Base-by-base conservation (phyloP, 2,329 filamentous ascomycete genomes). In the Aspergillus vadensis region DNA sequence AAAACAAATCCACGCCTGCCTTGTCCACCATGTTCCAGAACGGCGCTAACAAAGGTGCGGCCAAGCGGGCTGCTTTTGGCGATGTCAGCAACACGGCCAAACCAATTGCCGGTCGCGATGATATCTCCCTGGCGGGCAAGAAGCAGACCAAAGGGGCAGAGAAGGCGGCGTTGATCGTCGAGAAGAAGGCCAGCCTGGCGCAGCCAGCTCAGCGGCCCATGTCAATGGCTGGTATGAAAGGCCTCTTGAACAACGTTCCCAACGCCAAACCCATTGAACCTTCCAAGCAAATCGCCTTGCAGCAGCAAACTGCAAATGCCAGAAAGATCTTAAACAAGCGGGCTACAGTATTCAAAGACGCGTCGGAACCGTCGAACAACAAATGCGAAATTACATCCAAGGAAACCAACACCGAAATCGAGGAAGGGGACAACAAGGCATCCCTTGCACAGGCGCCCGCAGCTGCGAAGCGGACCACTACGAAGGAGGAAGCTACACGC, bases 11-110 rank as follows among this genome's bases (percentile, higher is more conserved):
- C 8, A 88, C 83, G 36, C 87, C 76, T 76, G 89, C 77, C 77
- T 84, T 83, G 67, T 91, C 79, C 69, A 80, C 72, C 67, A 70
- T 85, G 61, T 73, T 83, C 62, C 80, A 83, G 63, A 82, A 81
- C 53, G 82, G 80, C 60, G 82, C 81, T 41, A 77, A 88, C 65
- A 91, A 88, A 76, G 83, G 83, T 57, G 82, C 85, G 59, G 82
- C 88, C 58, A 95, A 93, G 80, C 88, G 92, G 67, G 87, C 88
- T 63, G 91, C 87, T 12, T 92, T 96, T 76, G 90, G 86, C 53
- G 92, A 96, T 74, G 85, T 95, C 63, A 95, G 90, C 81, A 94
- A 93, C 71, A 87, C 81, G 43, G 77, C 72, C 38, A 78, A 78
- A 63, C 63, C 70, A 32, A 61, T 74, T 32, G 67, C 70, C 3